Evolutionary conservation across 2,329 filamentous ascomycete species (phyloP).

Genomic region (Tolypocladium cylindrosporum): DNA sequence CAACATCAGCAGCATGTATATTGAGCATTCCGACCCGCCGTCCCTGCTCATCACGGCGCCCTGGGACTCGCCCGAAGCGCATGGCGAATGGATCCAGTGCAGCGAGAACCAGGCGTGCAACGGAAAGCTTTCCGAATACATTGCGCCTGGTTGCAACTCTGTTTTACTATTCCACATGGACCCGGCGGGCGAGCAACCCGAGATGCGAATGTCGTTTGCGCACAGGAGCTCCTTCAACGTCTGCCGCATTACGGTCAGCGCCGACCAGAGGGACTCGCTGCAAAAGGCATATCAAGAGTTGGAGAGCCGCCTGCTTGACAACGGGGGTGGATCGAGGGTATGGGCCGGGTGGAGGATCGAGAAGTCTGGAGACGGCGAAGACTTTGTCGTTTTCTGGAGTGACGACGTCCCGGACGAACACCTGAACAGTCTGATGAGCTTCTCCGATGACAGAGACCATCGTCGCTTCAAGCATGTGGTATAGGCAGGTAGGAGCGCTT

Average conservation of each 20-base stretch:
- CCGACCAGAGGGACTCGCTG: conserved; percentile 21
- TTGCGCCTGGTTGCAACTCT: conserved; percentile 19
- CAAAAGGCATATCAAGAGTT: conserved; percentile 20
- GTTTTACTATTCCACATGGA: conserved; percentile 32
- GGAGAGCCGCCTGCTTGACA: conserved; percentile 18
- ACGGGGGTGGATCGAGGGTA: conserved; percentile 19
- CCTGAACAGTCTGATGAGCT: conserved; percentile 13
- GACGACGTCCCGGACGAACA: conserved; percentile 24
- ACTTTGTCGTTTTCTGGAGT: conserved; percentile 30
- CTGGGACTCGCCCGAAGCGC: conserved; percentile 32
- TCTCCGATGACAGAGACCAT: conserved; percentile 10
- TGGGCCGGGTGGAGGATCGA: conserved; percentile 34
- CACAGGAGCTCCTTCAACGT: conserved; percentile 23
- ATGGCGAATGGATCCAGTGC: conserved; percentile 32
- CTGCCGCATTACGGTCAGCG: conserved; percentile 19
- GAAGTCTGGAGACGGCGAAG: conserved; percentile 19
- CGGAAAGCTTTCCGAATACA: conserved; percentile 19
- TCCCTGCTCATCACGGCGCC: conserved; percentile 32
- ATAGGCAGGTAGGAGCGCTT: conserved; percentile 1
- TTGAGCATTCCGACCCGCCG: conserved; percentile 23
- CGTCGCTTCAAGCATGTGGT: conserved; percentile 15
- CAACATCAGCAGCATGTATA: conserved; percentile 23
- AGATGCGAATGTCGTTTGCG: conserved; percentile 15
- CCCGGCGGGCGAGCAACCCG: conserved; percentile 14
- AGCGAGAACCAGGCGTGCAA: conserved; percentile 27